Conservation (phyloP, 805 yeast species). For the Candida multigemmis region DNA sequence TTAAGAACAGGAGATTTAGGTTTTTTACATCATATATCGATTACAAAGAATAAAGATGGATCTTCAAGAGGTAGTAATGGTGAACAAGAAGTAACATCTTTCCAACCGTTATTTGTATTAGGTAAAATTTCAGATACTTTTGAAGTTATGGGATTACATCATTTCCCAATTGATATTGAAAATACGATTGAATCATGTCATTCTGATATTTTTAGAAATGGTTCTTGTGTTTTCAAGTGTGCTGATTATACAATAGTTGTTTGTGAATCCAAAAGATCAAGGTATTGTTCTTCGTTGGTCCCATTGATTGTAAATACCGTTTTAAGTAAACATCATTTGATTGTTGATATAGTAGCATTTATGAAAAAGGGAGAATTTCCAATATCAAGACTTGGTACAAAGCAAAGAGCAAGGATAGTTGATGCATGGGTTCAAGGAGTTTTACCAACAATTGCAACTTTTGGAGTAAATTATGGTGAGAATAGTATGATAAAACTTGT, state of each 20-base stretch:
- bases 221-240: slow-evolving; percentile 66
- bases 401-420: slow-evolving; percentile 66
- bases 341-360: slow-evolving; percentile 79
- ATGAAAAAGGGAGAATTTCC: slow-evolving; percentile 57
- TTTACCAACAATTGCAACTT: slow-evolving; percentile 30
- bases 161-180: slow-evolving; percentile 80
- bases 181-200: slow-evolving; percentile 37
- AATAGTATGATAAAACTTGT: slow-evolving; percentile 48
- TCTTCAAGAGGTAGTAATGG: slow-evolving; percentile 3
- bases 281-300: slow-evolving; percentile 60
- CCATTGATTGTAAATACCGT: slow-evolving; percentile 77
- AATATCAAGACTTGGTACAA: slow-evolving; percentile 61
- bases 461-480: slow-evolving; percentile 60
- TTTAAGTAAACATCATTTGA: slow-evolving; percentile 70
- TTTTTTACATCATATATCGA: slow-evolving; percentile 67
- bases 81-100: slow-evolving; percentile 17
- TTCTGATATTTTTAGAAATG: slow-evolving; percentile 48
- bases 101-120: slow-evolving; percentile 77
- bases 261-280: slow-evolving; percentile 48
- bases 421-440: slow-evolving; percentile 42
- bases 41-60: slow-evolving; percentile 32
- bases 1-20: slow-evolving; percentile 93
- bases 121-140: slow-evolving; percentile 83
- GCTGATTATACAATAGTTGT: slow-evolving; percentile 73
- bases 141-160: slow-evolving; percentile 85